Percentiles rank a stretch among this genome's conserved stretches.
Conservation (phyloP, 306 rosid genomes). For the Medicago truncatula region DNA sequence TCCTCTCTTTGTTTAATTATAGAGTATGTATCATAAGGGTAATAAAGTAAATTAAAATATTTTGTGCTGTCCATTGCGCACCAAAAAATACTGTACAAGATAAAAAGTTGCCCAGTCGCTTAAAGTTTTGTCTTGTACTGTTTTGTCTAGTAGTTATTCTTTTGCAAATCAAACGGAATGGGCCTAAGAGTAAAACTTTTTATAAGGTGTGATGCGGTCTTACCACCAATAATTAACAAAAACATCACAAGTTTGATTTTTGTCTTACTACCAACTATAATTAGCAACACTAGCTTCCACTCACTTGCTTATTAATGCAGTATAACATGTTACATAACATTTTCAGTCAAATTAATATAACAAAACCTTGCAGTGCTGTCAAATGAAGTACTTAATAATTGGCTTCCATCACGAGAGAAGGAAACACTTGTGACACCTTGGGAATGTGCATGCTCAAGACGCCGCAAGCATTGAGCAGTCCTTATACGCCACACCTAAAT, state of each 20-base stretch:
- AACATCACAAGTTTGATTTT: not conserved
- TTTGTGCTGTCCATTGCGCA: no score
- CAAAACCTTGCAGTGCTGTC: constrained; percentile 93
- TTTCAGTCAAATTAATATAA: constrained; percentile 25
- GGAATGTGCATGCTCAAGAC: constrained; percentile 97
- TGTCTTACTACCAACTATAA: constrained; percentile 12
- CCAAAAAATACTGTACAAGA: no score
- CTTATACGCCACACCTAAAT: constrained; percentile 95
- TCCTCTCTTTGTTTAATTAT: no score
- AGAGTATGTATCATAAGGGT: no score
- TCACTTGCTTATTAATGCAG: constrained; percentile 1
- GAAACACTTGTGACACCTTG: constrained; percentile 92
- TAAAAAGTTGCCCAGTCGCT: no score
- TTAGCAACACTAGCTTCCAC: not conserved
- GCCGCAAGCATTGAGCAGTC: constrained; percentile 99
- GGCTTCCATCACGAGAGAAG: constrained; percentile 99
- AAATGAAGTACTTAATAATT: constrained; percentile 92
- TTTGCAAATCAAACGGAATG: no score
- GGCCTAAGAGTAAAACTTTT: not conserved
- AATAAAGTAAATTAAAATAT: no score
- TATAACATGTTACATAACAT: constrained; percentile 18
- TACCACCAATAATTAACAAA: not conserved
- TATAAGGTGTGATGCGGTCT: not conserved
- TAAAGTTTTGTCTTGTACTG: no score
- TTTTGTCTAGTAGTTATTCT: no score